Conservation (phyloP, 176 grass and related monocot species). For the Bolboschoenus planiculmis region DNA sequence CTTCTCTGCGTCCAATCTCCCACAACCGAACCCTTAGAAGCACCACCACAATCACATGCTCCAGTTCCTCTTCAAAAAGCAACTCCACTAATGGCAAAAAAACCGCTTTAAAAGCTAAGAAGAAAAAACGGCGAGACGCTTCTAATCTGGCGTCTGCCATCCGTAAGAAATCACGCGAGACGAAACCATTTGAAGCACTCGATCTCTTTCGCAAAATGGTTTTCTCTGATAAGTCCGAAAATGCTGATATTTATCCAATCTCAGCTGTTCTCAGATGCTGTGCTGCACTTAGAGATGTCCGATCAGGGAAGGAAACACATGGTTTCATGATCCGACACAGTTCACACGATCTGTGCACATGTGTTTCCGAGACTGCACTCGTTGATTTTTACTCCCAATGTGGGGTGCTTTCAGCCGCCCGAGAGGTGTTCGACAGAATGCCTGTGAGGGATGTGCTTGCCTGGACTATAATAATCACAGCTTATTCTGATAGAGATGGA, state of each 20-base stretch:
- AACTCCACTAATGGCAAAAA: background rate
- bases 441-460: slow-evolving; percentile 28
- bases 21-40: background rate
- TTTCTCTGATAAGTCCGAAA: background rate
- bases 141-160: background rate
- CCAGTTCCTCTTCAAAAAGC: background rate
- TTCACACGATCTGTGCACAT: background rate
- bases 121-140: background rate
- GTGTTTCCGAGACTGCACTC: slow-evolving; percentile 4
- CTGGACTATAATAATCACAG: slow-evolving; percentile 32
- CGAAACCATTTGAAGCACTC: slow-evolving; percentile 2
- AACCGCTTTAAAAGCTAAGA: background rate
- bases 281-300: slow-evolving; percentile 13
- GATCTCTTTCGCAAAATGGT: slow-evolving; percentile 16
- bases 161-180: slow-evolving; percentile 6
- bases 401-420: background rate
- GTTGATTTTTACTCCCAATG: slow-evolving; percentile 24
- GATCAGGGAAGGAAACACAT: slow-evolving; percentile 27
- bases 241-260: slow-evolving; percentile 1
- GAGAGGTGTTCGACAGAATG: slow-evolving; percentile 35
- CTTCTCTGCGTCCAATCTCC: background rate
- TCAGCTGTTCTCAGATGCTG: slow-evolving; percentile 18
- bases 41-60: background rate
- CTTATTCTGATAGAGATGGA: slow-evolving; percentile 20
- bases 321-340: slow-evolving; percentile 23